These are phyloP conservation scores for Nissolia schottii DNA, from an alignment of 306 rosid species.

Conservation along the genomic window DNA sequence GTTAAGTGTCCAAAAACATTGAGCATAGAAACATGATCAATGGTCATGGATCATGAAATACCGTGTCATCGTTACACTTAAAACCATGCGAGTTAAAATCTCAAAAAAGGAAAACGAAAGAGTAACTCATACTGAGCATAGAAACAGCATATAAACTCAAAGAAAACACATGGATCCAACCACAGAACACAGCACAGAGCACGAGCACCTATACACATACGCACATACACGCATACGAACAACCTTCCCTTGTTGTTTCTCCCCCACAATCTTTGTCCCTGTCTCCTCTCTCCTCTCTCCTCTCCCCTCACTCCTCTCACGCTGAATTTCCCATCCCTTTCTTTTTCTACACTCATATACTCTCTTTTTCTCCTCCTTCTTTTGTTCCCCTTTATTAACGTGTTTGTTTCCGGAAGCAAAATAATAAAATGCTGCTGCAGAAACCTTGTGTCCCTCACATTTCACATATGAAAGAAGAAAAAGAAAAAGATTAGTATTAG, in stretches of 20 bases:
- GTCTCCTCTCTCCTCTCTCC: constrained; percentile 5
- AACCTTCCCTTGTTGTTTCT: neutral
- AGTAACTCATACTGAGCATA: too few relatives aligned
- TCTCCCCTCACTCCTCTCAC: neutral
- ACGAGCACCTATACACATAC: neutral
- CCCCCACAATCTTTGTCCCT: neutral
- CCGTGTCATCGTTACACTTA: too few relatives aligned
- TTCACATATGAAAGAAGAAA: neutral
- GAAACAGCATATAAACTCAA: too few relatives aligned
- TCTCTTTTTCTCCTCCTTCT: too few relatives aligned
- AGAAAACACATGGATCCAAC: neutral
- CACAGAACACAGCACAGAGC: neutral
- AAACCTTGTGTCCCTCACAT: constrained; percentile 2
- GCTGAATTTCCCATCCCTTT: constrained; percentile 11
- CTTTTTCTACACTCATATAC: neutral
- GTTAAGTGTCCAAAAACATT: too few relatives aligned
- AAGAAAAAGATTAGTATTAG: neutral
- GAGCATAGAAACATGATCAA: too few relatives aligned
- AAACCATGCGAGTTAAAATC: too few relatives aligned
- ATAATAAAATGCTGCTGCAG: neutral
- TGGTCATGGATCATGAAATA: too few relatives aligned
- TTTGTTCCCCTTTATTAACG: neutral
- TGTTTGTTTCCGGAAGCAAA: too few relatives aligned
- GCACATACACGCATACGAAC: too few relatives aligned
- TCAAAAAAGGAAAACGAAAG: too few relatives aligned